Base-by-base conservation (phyloP, 331 rosid species). In the Quercus tomentella region DNA sequence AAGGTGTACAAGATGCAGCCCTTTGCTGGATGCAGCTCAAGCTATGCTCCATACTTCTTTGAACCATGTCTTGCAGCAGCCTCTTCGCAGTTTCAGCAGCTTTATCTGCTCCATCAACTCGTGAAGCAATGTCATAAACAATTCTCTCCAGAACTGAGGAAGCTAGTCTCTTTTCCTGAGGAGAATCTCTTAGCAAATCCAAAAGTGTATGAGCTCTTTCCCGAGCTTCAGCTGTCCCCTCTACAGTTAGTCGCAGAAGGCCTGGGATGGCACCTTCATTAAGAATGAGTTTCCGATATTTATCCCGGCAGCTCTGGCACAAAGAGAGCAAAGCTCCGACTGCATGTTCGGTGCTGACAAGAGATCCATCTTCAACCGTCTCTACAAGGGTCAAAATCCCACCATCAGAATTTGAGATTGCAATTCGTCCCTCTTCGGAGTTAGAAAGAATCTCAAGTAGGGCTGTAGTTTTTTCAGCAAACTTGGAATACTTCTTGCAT, bases 191-290 rank as follows among this genome's bases (percentile, higher is more conserved):
- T 21, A 93, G 98, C 87, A 91, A 90, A 78, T 91, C 95, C 58
- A 91, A 82, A 69, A 93, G 97, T 62, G 26, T 20, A 43, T 81
- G 95, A 5, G 98, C 98, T 88, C 88, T 83, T 80, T 84, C 91
- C 82, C 70, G 91, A 63, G 93, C 95, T 82, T 83, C 93, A 23
- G 86, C 79, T 73, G 97, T 91, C 83, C 98, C 98, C 60, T 93
- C 95, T 66, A 86, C 97, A 2, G 98, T 91, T 75, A 93, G 86
- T 33, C 91, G 85, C 76, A 93, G 74, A 70, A 93, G 93, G 52
- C 98, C 98, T 0, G 97, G 98, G 76, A 93, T 92, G 16, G 97
- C 97, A 68, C 98, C 98, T 85, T 91, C 98, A 21, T 87, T 88
- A 65, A 93, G 92, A 71, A 93, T 93, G 77, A 92, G 88, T 81